Base-by-base conservation (phyloP, 1,139 yeast species). In the Entelexis sorbosivorans region DNA sequence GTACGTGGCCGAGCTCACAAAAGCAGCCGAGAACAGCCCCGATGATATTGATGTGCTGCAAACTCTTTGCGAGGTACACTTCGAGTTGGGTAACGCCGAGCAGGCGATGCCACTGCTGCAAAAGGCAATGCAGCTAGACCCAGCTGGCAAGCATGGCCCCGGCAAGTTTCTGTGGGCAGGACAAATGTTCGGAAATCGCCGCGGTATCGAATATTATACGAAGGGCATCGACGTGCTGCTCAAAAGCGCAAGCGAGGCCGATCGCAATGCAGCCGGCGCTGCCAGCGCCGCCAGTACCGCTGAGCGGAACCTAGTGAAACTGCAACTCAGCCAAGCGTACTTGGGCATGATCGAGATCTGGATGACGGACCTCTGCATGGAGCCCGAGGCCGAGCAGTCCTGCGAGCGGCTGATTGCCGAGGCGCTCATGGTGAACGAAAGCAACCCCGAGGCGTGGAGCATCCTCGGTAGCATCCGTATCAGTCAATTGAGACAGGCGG, bases 281-380 rank as follows among this genome's bases (percentile, higher is more conserved):
- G 73, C 69, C 54, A 64, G 67, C 44, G 64, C 17, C 65, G 51
- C 34, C 72, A 71, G 16, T 11, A 5, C 17, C 4, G 40, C 19
- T 2, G 40, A 36, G 28, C 40, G 40, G 9, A 22, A 26, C 17
- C 40, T 20, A 13, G 22, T 36, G 16, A 22, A 22, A 17, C 28
- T 36, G 56, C 81, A 79, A 61, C 60, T 81, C 52, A 79, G 83
- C 58, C 84, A 80, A 63, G 96, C 93, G 0, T 72, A 87, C 31
- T 81, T 89, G 59, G 83, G 96, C 11, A 76, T 82, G 69, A 83
- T 91, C 61, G 99, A 91, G 67, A 86, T 93, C 55, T 91, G 97
- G 96, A 91, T 91, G 98, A 93, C 99, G 1, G 99, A 91, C 70
- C 73, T 91, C 58, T 89, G 97, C 63, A 88, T 89, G 96, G 95